Percentiles rank a stretch among this genome's conserved stretches.
phyloP scores from a whole-genome alignment of 768 basidiomycete genomes.

The Pleurotus cornucopiae region DNA sequence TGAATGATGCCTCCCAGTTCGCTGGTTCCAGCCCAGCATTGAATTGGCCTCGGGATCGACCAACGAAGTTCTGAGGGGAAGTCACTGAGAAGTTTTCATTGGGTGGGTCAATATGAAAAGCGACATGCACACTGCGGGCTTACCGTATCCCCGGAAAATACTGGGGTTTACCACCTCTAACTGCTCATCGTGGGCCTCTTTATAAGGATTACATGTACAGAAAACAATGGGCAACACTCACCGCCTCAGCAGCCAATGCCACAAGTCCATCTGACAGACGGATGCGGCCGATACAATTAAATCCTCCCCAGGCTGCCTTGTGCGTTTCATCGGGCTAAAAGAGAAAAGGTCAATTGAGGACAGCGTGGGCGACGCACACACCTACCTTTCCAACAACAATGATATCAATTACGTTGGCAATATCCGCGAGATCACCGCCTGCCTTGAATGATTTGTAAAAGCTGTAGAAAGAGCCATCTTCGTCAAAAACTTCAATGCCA shows the following conservation, averaged over 20 bases:
- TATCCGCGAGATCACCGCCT: slow-evolving; percentile 15
- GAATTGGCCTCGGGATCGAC: slow-evolving; percentile 34
- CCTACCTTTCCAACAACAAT: slow-evolving; percentile 51
- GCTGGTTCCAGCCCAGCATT: slow-evolving; percentile 28
- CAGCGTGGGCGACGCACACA: slow-evolving; percentile 7
- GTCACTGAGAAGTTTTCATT: slow-evolving; percentile 28
- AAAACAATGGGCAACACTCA: slow-evolving; percentile 20
- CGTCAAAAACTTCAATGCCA: slow-evolving; percentile 39
- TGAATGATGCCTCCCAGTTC: slow-evolving; percentile 51
- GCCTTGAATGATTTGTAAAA: slow-evolving; percentile 33
- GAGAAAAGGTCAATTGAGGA: neutral
- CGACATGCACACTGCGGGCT: slow-evolving; percentile 7
- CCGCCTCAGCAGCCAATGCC: slow-evolving; percentile 48
- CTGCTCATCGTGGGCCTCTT: neutral
- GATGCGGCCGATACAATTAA: slow-evolving; percentile 52
- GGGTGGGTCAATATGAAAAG: too few species aligned
- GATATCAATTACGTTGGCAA: slow-evolving; percentile 34
- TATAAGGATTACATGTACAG: neutral
- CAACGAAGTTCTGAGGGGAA: slow-evolving; percentile 48
- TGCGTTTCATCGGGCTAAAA: slow-evolving; percentile 43
- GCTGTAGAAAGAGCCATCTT: slow-evolving; percentile 28
- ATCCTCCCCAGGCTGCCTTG: slow-evolving; percentile 53
- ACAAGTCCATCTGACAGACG: slow-evolving; percentile 58
- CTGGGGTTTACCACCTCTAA: slow-evolving; percentile 3
- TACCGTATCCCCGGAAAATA: slow-evolving; percentile 49